Conservation (phyloP, 106 monocot genomes). For the Agapanthus africanus region DNA sequence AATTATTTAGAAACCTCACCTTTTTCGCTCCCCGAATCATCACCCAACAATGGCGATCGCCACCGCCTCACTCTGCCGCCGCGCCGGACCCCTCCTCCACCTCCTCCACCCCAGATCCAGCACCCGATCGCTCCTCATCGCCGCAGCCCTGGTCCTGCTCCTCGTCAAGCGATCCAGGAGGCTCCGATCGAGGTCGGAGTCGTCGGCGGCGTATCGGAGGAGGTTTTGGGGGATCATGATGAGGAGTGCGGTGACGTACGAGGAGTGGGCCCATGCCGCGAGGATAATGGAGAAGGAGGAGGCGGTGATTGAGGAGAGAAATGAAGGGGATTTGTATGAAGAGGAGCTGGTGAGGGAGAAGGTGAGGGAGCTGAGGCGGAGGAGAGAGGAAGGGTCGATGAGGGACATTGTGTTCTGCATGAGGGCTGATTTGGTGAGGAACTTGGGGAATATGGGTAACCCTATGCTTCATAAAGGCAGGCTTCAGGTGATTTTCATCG, state of each 20-base stretch:
- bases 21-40: no score
- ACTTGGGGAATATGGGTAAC: constrained; percentile 72
- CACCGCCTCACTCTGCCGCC: no score
- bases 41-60: no score
- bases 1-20: no score
- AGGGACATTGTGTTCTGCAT: constrained; percentile 69
- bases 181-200: constrained; percentile 47
- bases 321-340: constrained; percentile 57
- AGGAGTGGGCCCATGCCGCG: constrained; percentile 71
- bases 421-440: constrained; percentile 66
- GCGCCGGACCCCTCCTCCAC: constrained; percentile 18
- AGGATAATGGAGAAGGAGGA: constrained; percentile 64
- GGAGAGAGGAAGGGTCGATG: constrained; percentile 52
- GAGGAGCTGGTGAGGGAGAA: constrained; percentile 72
- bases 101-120: background rate
- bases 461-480: constrained; percentile 61
- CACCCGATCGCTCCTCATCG: constrained; percentile 35
- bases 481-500: constrained; percentile 41
- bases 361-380: constrained; percentile 52
- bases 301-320: constrained; percentile 20
- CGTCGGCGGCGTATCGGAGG: constrained; percentile 38
- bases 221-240: constrained; percentile 70
- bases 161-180: constrained; percentile 36
- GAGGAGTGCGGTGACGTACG: constrained; percentile 54
- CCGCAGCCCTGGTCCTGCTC: constrained; percentile 42